A percentile compares a stretch with the other conserved stretches of the same genome.
Conservation (phyloP, 2,329 filamentous ascomycete genomes). For the Stagonosporopsis tanaceti region DNA sequence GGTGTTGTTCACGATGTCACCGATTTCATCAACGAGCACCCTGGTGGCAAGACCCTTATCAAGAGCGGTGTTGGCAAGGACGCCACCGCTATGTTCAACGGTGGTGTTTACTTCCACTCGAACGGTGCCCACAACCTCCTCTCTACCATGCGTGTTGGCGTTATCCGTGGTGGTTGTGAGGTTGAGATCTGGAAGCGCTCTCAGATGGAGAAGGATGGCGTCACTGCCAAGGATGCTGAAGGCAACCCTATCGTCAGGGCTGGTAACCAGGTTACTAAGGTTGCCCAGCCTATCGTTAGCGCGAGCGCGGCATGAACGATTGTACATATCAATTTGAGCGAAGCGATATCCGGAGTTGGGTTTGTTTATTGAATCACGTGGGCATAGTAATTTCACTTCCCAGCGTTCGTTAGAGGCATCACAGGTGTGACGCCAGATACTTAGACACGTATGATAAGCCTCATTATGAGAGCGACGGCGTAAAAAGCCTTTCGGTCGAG, state of each 20-base stretch:
- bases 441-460: slow-evolving; percentile 44
- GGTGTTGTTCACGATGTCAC: slow-evolving; percentile 55
- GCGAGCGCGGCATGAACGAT: slow-evolving; percentile 76
- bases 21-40: slow-evolving; percentile 54
- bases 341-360: slow-evolving; percentile 48
- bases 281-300: slow-evolving; percentile 78
- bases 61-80: slow-evolving; percentile 54
- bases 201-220: slow-evolving; percentile 68
- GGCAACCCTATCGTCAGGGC: slow-evolving; percentile 87
- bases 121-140: slow-evolving; percentile 55
- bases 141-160: slow-evolving; percentile 54
- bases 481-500: slow-evolving; percentile 28
- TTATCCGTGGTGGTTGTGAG: slow-evolving; percentile 54
- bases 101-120: slow-evolving; percentile 54
- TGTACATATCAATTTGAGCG: slow-evolving; percentile 29
- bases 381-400: slow-evolving; percentile 41
- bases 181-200: slow-evolving; percentile 57
- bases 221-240: slow-evolving; percentile 79
- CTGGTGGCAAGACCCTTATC: slow-evolving; percentile 54
- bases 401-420: slow-evolving; percentile 40
- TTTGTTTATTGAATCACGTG: slow-evolving; percentile 25
- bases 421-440: slow-evolving; percentile 27
- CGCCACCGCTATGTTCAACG: slow-evolving; percentile 55
- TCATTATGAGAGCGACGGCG: slow-evolving; percentile 26
- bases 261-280: slow-evolving; percentile 84